A percentile compares a stretch with the other conserved stretches of the same genome.
Evolutionary conservation across 768 basidiomycete species (phyloP).

Genomic region (Pisolithus albus): DNA sequence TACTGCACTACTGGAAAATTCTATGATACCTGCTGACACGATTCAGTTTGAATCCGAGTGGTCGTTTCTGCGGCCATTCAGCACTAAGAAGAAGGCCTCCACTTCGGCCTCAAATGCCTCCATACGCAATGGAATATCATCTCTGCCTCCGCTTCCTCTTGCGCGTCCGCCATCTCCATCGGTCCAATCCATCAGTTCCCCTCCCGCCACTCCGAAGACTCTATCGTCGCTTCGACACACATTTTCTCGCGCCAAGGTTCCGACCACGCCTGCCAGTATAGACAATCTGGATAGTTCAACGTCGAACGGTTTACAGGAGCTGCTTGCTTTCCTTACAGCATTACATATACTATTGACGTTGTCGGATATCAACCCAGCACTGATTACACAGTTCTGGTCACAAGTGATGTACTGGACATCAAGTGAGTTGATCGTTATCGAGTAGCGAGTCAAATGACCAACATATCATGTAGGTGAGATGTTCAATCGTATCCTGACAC

Average conservation of each 20-base stretch:
- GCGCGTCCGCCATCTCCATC: conserved; percentile 50
- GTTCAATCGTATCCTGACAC: conserved; percentile 79
- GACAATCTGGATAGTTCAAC: conserved; percentile 42
- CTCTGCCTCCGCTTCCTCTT: conserved; percentile 43
- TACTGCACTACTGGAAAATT: conserved; percentile 72
- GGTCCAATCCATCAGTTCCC: conserved; percentile 33
- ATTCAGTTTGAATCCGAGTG: conserved; percentile 96
- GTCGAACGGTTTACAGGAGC: conserved; percentile 41
- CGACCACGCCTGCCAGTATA: conserved; percentile 40
- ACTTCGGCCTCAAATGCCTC: conserved; percentile 24
- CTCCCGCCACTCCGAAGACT: conserved; percentile 43
- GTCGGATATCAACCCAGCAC: conserved; percentile 84
- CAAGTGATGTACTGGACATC: conserved; percentile 99
- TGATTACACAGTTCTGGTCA: conserved; percentile 88
- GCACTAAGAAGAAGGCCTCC: conserved; percentile 47
- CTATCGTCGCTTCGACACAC: conserved; percentile 68
- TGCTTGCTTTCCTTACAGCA: conserved; percentile 79
- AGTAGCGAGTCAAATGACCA: background rate
- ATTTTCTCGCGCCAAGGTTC: conserved; percentile 47
- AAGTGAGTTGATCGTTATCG: conserved; percentile 45
- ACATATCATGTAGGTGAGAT: conserved; percentile 53
- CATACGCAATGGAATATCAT: conserved; percentile 32
- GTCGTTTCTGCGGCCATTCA: conserved; percentile 78
- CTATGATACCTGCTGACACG: conserved; percentile 66
- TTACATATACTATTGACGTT: conserved; percentile 77